These are phyloP conservation scores for Salix viminalis DNA, from an alignment of 345 rosid species.

Conservation along the genomic window DNA sequence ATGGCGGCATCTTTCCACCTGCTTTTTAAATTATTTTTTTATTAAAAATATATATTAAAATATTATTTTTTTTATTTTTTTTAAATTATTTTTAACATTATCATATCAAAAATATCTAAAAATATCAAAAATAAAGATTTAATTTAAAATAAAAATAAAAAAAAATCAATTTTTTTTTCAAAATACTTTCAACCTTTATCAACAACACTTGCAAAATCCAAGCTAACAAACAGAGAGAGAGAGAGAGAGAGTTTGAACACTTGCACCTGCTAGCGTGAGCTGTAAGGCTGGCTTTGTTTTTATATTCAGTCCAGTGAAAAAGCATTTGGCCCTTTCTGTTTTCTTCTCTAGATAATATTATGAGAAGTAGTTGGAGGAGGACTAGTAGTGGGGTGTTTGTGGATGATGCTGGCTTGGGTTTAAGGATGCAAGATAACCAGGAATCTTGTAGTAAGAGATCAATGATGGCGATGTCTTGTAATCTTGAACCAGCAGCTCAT, in stretches of 20 bases:
- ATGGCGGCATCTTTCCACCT: conserved; percentile 62
- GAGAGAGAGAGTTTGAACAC: not conserved
- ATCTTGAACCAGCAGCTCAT: conserved; percentile 13
- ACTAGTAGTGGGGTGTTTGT: conserved; percentile 20
- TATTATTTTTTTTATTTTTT: too few relatives aligned
- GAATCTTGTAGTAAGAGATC: conserved; percentile 12
- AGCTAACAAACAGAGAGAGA: not conserved
- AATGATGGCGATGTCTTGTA: conserved; percentile 29
- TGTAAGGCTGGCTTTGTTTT: conserved; percentile 13
- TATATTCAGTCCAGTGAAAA: not conserved
- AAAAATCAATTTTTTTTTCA: too few relatives aligned
- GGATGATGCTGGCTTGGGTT: conserved; percentile 44
- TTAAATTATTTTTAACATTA: too few relatives aligned
- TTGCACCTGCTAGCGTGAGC: conserved; percentile 4
- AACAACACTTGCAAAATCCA: not conserved
- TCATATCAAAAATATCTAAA: too few relatives aligned
- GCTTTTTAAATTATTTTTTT: too few relatives aligned
- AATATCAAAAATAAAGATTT: too few relatives aligned
- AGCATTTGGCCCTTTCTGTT: not conserved
- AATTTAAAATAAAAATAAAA: too few relatives aligned
- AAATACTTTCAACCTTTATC: not conserved
- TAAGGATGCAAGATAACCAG: conserved; percentile 32
- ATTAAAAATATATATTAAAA: too few relatives aligned
- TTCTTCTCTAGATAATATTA: conserved; percentile 8
- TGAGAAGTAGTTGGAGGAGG: conserved; percentile 20